These are phyloP conservation scores for Microstroma glucosiphilum DNA, from an alignment of 1,284 basidiomycete genomes.

Conservation along the genomic window DNA sequence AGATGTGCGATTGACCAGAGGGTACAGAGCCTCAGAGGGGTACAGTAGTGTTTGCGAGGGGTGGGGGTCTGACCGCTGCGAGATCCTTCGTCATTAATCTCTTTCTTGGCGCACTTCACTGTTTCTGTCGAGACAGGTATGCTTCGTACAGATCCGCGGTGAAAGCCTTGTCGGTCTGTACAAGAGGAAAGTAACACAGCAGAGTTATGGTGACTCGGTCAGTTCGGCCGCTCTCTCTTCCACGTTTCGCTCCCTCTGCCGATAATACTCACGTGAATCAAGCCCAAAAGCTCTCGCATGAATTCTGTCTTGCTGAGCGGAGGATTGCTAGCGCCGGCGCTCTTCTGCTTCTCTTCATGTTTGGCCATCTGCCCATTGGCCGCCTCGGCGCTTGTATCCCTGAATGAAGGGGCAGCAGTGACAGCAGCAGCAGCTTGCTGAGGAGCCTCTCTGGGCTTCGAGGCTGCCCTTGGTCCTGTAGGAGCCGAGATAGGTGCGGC, in stretches of 20 bases:
- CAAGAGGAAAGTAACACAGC: background rate
- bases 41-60: no score
- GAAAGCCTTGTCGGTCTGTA: background rate
- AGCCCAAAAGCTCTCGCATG: background rate
- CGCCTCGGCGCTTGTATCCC: background rate
- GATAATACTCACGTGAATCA: background rate
- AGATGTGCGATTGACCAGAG: no score
- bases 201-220: no score
- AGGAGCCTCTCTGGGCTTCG: background rate
- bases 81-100: no score
- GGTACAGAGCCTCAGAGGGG: no score
- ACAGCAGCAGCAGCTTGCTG: background rate
- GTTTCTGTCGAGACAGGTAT: background rate
- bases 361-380: background rate
- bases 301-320: background rate
- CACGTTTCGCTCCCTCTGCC: background rate
- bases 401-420: background rate
- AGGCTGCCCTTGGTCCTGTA: background rate
- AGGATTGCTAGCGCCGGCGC: background rate
- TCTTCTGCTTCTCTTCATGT: background rate
- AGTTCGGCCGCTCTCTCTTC: background rate
- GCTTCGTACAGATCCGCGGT: background rate
- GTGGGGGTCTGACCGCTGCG: no score
- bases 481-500: background rate
- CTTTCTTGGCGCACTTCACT: no score